These are phyloP conservation scores for Acanthamoeba royreba DNA, from an alignment of 208 protist genomes.

Conservation along the genomic window DNA sequence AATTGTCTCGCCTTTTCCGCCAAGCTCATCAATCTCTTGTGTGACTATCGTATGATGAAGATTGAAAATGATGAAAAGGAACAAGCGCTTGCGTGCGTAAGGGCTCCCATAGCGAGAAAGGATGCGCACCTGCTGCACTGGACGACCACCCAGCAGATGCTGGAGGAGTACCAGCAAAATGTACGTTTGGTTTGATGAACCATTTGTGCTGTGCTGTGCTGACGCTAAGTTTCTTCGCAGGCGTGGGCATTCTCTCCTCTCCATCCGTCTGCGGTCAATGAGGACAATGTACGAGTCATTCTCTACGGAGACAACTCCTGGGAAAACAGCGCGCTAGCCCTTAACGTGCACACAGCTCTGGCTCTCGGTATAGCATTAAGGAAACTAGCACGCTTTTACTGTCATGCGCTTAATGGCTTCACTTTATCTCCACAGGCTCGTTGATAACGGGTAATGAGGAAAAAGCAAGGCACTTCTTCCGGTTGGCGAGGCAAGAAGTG, in stretches of 20 bases:
- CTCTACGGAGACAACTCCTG: not conserved
- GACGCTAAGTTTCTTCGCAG: not conserved
- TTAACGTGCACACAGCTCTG: not conserved
- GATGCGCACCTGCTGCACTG: not conserved
- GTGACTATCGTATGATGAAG: not conserved
- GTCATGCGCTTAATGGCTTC: not conserved
- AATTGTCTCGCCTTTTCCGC: no score
- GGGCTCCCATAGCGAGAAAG: not conserved
- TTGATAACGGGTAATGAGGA: not conserved
- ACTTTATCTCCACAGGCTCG: not conserved
- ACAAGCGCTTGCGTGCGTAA: not conserved
- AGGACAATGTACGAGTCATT: not conserved
- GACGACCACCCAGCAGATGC: not conserved
- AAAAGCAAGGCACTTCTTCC: not conserved
- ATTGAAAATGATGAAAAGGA: not conserved
- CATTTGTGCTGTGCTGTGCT: not conserved
- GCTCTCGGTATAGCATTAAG: not conserved
- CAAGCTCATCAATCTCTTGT: not conserved
- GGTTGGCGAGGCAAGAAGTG: not conserved
- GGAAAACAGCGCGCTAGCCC: not conserved
- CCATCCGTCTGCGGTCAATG: not conserved
- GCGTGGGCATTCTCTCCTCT: slow-evolving; percentile 12
- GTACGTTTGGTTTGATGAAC: not conserved
- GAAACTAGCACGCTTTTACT: not conserved
- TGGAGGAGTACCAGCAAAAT: not conserved